Conservation (phyloP, 2,329 filamentous ascomycete genomes). For the Incumbomyces lentus region DNA sequence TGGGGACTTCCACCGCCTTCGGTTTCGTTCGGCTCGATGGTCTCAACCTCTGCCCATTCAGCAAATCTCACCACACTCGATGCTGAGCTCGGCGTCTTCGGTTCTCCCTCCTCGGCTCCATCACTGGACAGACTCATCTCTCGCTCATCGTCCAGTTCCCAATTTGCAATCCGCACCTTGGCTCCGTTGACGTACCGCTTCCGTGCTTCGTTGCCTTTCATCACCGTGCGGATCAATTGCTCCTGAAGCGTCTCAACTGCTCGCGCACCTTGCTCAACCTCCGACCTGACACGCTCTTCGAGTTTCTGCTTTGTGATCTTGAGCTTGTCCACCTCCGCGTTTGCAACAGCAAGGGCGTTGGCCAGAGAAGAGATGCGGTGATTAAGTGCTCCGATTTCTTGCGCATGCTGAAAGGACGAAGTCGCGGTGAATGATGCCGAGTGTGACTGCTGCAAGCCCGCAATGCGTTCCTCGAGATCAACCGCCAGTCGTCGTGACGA, state of each 20-base stretch:
- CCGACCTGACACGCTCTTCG: conserved; percentile 28
- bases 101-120: conserved; percentile 25
- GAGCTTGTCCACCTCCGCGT: conserved; percentile 28
- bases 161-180: conserved; percentile 32
- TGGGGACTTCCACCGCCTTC: background rate
- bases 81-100: conserved; percentile 33
- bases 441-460: conserved; percentile 20
- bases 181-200: conserved; percentile 21
- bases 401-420: conserved; percentile 21
- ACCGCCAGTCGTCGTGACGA: conserved; percentile 27
- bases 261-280: conserved; percentile 29
- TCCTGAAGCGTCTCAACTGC: conserved; percentile 28
- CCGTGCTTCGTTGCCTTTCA: conserved; percentile 21
- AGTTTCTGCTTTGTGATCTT: conserved; percentile 27
- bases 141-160: conserved; percentile 28
- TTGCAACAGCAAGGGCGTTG: conserved; percentile 29
- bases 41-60: conserved; percentile 25
- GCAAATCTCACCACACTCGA: conserved; percentile 28
- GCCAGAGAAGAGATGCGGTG: conserved; percentile 31
- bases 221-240: conserved; percentile 26
- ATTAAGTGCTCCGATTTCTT: conserved; percentile 31
- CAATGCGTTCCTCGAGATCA: conserved; percentile 27
- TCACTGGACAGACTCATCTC: conserved; percentile 21
- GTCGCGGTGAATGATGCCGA: conserved; percentile 5
- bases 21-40: background rate